A percentile compares a stretch with the other conserved stretches of the same genome.
phyloP scores from a whole-genome alignment of 257 asterid genomes.

The Solanum megistacrolobum region DNA sequence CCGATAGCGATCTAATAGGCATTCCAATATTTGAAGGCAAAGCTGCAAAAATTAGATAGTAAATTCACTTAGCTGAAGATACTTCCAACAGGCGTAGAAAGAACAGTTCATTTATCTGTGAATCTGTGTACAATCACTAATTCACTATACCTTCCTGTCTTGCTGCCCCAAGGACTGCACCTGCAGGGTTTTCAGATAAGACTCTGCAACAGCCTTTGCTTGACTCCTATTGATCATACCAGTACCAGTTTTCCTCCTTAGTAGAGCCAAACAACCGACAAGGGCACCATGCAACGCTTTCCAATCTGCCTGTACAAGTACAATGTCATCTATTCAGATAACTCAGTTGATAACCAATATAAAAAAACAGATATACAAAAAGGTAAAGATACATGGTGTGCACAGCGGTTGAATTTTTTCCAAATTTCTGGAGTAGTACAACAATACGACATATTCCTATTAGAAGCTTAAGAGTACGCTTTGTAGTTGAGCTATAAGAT shows the following conservation, averaged over 20 bases:
- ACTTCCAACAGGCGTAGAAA: background rate
- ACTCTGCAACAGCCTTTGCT: constrained; percentile 58
- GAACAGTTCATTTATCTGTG: background rate
- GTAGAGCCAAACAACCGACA: constrained; percentile 85
- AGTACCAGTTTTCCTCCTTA: constrained; percentile 60
- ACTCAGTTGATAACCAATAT: background rate
- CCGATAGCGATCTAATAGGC: constrained; percentile 50
- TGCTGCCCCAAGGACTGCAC: constrained; percentile 84
- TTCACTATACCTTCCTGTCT: constrained; percentile 65
- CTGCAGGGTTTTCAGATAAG: constrained; percentile 49
- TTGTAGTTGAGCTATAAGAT: background rate
- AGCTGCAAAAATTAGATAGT: constrained; percentile 49
- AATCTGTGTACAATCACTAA: background rate
- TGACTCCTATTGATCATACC: constrained; percentile 48
- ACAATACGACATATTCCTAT: background rate
- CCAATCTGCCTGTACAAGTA: constrained; percentile 83
- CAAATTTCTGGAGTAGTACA: background rate
- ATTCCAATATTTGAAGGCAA: constrained; percentile 82
- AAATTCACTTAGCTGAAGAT: background rate
- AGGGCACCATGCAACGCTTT: constrained; percentile 88
- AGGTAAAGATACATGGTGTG: background rate
- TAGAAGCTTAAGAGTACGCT: background rate
- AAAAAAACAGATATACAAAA: background rate
- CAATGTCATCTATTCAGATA: constrained; percentile 19
- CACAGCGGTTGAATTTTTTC: background rate